Evolutionary conservation across 148 eudicot species (phyloP), one percentile per base, ranked within the genome.

Genomic region (Camellia sinensis): DNA sequence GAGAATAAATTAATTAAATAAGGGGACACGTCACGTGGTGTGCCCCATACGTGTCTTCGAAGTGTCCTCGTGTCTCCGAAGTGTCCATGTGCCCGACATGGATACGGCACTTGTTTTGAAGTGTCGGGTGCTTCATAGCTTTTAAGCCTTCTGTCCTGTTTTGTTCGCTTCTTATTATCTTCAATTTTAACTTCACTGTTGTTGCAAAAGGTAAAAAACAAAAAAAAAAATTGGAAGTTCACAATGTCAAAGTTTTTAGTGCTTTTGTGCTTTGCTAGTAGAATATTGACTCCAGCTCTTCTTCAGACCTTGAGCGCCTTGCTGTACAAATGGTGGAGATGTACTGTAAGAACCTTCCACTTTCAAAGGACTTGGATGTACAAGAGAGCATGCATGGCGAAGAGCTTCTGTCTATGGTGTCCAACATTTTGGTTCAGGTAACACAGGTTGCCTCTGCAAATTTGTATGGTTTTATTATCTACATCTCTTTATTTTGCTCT

Each of bases 321-420:
- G 94, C 92, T 62, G 89, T 87, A 79, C 83, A 80, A 85, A 91
- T 95, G 97, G 87, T 84, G 5, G 87, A 88, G 69, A 71, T 93
- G 87, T 93, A 84, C 79, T 88, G 90, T 79, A 84, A 86, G 87
- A 93, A 86, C 84, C 93, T 95, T 81, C 86, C 88, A n/a, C 92
- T 95, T 83, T 95, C 98, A 53, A 95, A 89, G 87, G 92, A 95
- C 63, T 88, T 95, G 88, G 98, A 95, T 88, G 89, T 86, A 60
- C 97, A 93, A 86, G 98, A 95, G 89, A 89, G 86, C 81, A 90
- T 90, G 97, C 87, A 89, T 80, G 98, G 98, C 57, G 98, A 95
- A 90, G 98, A 95, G 82, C 96, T 95, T 72, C 84, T 95, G 54
- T 84, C 90, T 57, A 81, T 91, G 91, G 89, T 90, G 72, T 90